Conservation (phyloP, 106 monocot species). For the Dendrobium chrysotoxum region DNA sequence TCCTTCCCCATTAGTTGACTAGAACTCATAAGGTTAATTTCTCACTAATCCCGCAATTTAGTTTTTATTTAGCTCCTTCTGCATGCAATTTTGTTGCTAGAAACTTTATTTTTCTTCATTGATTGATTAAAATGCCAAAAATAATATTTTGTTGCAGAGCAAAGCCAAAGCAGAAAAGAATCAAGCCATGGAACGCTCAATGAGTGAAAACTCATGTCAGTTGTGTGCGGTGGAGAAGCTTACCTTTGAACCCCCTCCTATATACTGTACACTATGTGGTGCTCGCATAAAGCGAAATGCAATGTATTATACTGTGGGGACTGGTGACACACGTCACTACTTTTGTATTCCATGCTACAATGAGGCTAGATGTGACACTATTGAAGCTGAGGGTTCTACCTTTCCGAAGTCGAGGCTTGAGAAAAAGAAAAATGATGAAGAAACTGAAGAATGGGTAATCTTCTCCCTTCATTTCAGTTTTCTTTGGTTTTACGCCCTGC, state of each 20-base stretch:
- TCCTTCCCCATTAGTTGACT: no score
- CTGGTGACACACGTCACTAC: slow-evolving; percentile 70
- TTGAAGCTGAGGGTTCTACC: slow-evolving; percentile 60
- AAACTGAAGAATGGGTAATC: slow-evolving; percentile 95
- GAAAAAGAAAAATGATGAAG: slow-evolving; percentile 92
- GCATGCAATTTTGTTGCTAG: not conserved
- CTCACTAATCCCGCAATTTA: not conserved
- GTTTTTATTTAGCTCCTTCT: not conserved
- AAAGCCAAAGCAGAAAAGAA: slow-evolving; percentile 98
- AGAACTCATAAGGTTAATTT: not conserved
- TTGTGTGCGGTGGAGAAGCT: slow-evolving; percentile 93
- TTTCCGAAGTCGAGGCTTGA: slow-evolving; percentile 70
- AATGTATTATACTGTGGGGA: slow-evolving; percentile 71
- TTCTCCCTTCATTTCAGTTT: not conserved
- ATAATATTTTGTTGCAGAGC: slow-evolving; percentile 41
- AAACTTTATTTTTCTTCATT: not conserved
- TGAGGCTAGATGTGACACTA: slow-evolving; percentile 79
- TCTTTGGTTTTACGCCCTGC: not conserved
- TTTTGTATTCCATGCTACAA: slow-evolving; percentile 88
- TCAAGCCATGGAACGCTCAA: slow-evolving; percentile 79
- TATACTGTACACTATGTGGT: slow-evolving; percentile 96
- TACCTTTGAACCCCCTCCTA: slow-evolving; percentile 93
- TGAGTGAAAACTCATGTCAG: slow-evolving; percentile 97
- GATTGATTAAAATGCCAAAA: not conserved
- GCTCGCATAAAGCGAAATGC: slow-evolving; percentile 97